Base-by-base conservation (phyloP, 805 yeast species). In the Candida berthetii region DNA sequence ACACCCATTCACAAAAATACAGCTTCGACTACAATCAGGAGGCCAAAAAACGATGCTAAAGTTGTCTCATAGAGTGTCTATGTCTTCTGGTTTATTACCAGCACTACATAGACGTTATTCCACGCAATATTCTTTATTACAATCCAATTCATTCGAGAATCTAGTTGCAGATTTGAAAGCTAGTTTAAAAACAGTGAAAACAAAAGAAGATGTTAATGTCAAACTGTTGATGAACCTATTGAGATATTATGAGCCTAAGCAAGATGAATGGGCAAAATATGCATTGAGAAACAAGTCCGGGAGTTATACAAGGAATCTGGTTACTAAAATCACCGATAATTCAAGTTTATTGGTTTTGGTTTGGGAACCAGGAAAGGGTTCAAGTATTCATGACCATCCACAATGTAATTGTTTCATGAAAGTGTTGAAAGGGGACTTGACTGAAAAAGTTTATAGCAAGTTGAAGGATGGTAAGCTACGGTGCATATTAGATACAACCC, bases 321-420 rank as follows among this genome's bases (percentile, higher is more conserved):
- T 71, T 58, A 44, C 71, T 20, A 55, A 68, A 44, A 59, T 69
- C 40, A 66, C 68, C 44, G 68, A 68, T 6, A 63, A 66, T 47
- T 72, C 76, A 37, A 66, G 66, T 44, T 53, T 71, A 35, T 59
- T 69, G 31, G 57, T 71, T 9, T 49, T 71, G 20, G 74, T 70
- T 10, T 71, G 76, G 76, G 57, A 63, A 25, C 76, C 76, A 1
- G 69, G 69, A 2, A 65, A 64, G 47, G 53, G 64, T 14, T 61
- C 68, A 33, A 71, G 72, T 35, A 68, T 71, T 40, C 76, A 71
- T 49, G 71, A 70, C 52, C 76, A 71, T 47, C 75, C 75, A 31
- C 60, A 66, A 36, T 74, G 76, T 10, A 74, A 71, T 51, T 71
- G 75, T 48, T 65, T 71, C 45, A 69, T 71, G 68, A 71, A 71